Percentiles rank a stretch among this genome's conserved stretches.
phyloP scores from a whole-genome alignment of 495 filamentous ascomycete genomes.

The Xylaria bambusicola region DNA sequence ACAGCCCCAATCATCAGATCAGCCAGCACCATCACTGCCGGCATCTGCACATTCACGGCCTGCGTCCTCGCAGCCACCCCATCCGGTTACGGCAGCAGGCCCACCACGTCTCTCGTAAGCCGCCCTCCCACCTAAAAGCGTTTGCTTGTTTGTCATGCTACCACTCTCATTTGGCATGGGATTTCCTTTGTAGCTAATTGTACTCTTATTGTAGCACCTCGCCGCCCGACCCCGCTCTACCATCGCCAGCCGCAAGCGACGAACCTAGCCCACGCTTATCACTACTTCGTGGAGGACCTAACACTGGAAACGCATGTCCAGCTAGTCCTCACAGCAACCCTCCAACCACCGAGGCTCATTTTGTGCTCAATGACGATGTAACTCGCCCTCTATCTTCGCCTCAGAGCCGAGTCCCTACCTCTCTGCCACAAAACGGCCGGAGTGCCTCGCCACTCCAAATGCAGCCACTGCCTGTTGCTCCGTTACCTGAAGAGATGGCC shows the following conservation, averaged over 20 bases:
- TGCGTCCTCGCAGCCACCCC: not conserved
- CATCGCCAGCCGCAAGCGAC: constrained; percentile 59
- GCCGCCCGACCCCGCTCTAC: constrained; percentile 40
- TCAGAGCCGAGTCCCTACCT: constrained; percentile 15
- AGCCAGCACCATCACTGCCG: not conserved
- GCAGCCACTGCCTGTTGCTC: constrained; percentile 5
- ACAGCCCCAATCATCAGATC: constrained; percentile 3
- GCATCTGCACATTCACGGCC: not conserved
- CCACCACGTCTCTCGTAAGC: constrained; percentile 20
- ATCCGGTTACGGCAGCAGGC: constrained; percentile 12
- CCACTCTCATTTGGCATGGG: not conserved
- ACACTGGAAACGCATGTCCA: constrained; percentile 6
- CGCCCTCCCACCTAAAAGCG: constrained; percentile 1
- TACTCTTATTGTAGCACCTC: not conserved
- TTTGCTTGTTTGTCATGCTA: constrained; percentile 12
- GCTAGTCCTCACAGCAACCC: constrained; percentile 6
- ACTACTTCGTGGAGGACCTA: constrained; percentile 32
- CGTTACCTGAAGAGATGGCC: constrained; percentile 21
- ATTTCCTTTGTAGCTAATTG: not conserved
- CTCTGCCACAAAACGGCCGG: constrained; percentile 5
- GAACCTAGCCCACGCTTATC: constrained; percentile 48
- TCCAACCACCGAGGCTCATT: constrained; percentile 31
- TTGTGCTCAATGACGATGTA: constrained; percentile 23
- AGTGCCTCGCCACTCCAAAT: constrained; percentile 17
- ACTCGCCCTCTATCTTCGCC: not conserved